phyloP scores from a whole-genome alignment of 257 asterid species.

The Knoxia roxburghii region DNA sequence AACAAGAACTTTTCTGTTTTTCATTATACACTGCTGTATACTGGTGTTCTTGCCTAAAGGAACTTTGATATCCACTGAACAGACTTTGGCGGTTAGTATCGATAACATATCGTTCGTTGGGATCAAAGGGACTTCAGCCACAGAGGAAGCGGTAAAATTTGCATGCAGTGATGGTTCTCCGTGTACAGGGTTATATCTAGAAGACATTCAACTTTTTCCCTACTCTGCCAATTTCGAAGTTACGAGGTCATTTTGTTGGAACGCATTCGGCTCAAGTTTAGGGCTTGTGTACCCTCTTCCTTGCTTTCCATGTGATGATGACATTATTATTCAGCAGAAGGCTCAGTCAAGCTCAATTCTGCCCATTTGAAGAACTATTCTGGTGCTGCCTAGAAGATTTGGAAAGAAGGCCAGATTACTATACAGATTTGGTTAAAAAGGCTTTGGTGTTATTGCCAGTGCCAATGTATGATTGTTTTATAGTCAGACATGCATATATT shows the following conservation, averaged over 20 bases:
- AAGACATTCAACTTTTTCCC: slow-evolving; percentile 45
- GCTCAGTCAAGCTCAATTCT: slow-evolving; percentile 25
- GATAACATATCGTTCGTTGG: slow-evolving; percentile 34
- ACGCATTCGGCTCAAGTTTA: slow-evolving; percentile 57
- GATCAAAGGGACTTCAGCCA: slow-evolving; percentile 71
- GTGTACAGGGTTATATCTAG: slow-evolving; percentile 44
- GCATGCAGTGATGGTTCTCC: slow-evolving; percentile 73
- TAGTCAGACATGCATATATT: not conserved
- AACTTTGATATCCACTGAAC: slow-evolving; percentile 19
- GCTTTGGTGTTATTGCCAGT: not conserved
- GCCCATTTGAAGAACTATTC: slow-evolving; percentile 19
- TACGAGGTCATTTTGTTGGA: slow-evolving; percentile 65
- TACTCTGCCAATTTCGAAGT: slow-evolving; percentile 26
- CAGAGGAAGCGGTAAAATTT: slow-evolving; percentile 49
- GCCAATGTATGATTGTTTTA: no score
- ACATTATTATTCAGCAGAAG: slow-evolving; percentile 21
- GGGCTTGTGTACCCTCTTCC: slow-evolving; percentile 48
- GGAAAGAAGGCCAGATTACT: not conserved
- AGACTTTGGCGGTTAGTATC: slow-evolving; percentile 59
- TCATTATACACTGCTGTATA: not conserved
- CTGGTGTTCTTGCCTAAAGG: not conserved
- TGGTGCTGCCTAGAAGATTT: not conserved
- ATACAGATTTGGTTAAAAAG: not conserved
- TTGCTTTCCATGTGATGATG: slow-evolving; percentile 49
- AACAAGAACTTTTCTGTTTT: no score